These are phyloP conservation scores for Penicillium daleae DNA, from an alignment of 495 filamentous ascomycete species.

Conservation along the genomic window DNA sequence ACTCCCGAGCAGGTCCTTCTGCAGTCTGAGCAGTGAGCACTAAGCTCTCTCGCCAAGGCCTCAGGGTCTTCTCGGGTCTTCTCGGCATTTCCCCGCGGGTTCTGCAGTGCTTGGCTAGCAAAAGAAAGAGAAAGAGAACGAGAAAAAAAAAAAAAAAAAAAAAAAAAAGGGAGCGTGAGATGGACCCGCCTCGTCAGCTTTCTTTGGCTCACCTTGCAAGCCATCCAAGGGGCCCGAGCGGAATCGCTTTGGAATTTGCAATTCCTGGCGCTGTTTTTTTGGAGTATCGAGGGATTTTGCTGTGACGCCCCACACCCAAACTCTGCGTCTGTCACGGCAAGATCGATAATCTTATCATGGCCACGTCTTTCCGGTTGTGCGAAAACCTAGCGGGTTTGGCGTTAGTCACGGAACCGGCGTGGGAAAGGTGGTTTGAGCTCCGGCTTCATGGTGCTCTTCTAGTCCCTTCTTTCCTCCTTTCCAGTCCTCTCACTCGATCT, in stretches of 20 bases:
- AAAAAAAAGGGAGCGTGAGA: not conserved
- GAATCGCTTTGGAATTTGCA: not conserved
- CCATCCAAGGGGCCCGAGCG: constrained; percentile 10
- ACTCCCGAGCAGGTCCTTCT: not conserved
- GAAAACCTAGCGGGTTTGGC: constrained; percentile 6
- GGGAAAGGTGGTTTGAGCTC: not conserved
- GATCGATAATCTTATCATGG: constrained; percentile 32
- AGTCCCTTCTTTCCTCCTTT: not conserved
- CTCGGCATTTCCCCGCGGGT: not conserved
- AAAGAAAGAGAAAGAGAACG: not conserved
- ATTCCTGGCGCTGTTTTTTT: not conserved
- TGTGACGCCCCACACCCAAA: constrained; percentile 4
- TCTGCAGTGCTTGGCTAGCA: not conserved
- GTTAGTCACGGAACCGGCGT: constrained; percentile 5
- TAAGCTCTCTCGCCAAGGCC: not conserved
- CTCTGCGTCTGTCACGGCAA: constrained; percentile 7
- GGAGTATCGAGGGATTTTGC: not conserved
- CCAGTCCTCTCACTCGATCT: not conserved
- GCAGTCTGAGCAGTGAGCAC: not conserved
- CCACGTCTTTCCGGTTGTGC: constrained; percentile 8
- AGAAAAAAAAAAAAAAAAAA: not conserved
- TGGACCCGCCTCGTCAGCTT: not conserved
- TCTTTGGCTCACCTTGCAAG: constrained; percentile 3
- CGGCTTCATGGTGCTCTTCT: not conserved
- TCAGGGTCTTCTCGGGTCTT: constrained; percentile 4